phyloP scores from a whole-genome alignment of 179 eudicot genomes.

The Sideroxylon spinosum region DNA sequence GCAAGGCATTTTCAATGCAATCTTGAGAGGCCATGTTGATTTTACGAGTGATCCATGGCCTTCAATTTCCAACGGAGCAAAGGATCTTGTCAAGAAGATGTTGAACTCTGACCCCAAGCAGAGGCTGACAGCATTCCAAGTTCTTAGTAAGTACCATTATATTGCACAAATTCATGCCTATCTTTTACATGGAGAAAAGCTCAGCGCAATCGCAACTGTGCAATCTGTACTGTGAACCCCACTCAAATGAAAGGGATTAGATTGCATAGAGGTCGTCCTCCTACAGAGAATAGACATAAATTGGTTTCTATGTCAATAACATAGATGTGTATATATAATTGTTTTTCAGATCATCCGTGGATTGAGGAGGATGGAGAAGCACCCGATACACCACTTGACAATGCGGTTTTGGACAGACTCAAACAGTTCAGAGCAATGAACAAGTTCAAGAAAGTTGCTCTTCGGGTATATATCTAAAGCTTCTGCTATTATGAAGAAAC shows the following conservation, averaged over 20 bases:
- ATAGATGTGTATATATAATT: background rate
- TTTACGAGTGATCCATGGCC: slow-evolving; percentile 55
- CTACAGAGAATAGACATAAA: no score
- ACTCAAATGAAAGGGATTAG: no score
- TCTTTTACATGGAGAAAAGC: background rate
- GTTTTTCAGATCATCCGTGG: slow-evolving; percentile 74
- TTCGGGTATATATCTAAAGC: slow-evolving; percentile 41
- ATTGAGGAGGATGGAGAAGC: slow-evolving; percentile 90
- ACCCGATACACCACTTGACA: slow-evolving; percentile 81
- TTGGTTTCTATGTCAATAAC: no score
- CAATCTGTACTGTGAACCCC: no score
- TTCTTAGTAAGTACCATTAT: slow-evolving; percentile 32
- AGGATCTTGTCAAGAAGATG: slow-evolving; percentile 56
- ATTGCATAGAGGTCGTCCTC: no score
- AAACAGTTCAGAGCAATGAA: slow-evolving; percentile 93
- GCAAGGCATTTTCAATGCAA: slow-evolving; percentile 49
- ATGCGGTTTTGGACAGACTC: slow-evolving; percentile 78
- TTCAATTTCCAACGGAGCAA: slow-evolving; percentile 41
- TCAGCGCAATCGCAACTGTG: no score
- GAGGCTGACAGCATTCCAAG: slow-evolving; percentile 47
- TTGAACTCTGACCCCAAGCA: slow-evolving; percentile 44
- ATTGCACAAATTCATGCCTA: background rate
- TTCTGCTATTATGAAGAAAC: no score
- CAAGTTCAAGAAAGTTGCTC: slow-evolving; percentile 83
- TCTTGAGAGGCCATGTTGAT: slow-evolving; percentile 41